These are phyloP conservation scores for Solanum pinnatisectum DNA, from an alignment of 257 asterid species.

Conservation along the genomic window DNA sequence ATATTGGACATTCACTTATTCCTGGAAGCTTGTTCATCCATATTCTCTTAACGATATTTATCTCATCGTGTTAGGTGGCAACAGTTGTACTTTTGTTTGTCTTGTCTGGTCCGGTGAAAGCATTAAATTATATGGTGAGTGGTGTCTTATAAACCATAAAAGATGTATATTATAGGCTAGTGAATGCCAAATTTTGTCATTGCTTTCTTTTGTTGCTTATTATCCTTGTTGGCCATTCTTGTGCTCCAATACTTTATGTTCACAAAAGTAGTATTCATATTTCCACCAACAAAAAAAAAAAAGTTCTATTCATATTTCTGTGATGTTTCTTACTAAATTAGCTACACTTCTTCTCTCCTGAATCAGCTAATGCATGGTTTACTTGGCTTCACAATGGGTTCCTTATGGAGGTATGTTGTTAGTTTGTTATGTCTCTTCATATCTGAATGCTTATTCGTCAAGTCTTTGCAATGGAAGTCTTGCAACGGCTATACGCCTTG, in stretches of 20 bases:
- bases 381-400: conserved; percentile 85
- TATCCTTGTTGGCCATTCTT: not conserved
- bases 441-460: not conserved
- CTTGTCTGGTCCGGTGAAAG: conserved; percentile 93
- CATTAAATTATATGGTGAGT: conserved; percentile 80
- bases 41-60: not conserved
- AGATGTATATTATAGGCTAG: not conserved
- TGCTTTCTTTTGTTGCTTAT: not conserved
- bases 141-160: not conserved
- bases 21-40: not conserved
- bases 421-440: not conserved
- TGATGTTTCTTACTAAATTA: not conserved
- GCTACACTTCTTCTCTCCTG: not conserved
- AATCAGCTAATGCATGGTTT: conserved; percentile 82
- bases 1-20: not conserved
- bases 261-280: not conserved
- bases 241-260: not conserved
- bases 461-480: not conserved
- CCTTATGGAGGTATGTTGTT: conserved; percentile 73
- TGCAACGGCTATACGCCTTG: not conserved
- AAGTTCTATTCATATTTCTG: not conserved
- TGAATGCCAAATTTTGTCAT: not conserved
- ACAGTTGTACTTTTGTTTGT: conserved; percentile 71
- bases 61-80: conserved; percentile 54
- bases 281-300: not conserved